Evolutionary conservation across 208 protist genomes (phyloP).

Genomic region (Trypanosoma mega): DNA sequence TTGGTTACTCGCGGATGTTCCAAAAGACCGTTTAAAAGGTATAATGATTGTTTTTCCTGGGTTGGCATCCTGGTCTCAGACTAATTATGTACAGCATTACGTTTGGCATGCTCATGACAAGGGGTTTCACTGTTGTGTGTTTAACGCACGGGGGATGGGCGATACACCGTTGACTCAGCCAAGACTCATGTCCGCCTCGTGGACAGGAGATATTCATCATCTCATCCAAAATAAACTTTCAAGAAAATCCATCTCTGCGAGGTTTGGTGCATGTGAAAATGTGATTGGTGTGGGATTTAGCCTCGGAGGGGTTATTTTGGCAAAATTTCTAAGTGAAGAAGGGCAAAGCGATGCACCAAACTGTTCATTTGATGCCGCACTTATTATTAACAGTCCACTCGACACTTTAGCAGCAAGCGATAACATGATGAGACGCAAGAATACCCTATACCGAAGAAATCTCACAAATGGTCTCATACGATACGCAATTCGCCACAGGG

Average conservation of each 20-base stretch:
- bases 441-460: constrained; percentile 52
- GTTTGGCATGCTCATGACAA: constrained; percentile 37
- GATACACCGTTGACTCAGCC: constrained; percentile 65
- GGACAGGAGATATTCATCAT: constrained; percentile 57
- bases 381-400: constrained; percentile 58
- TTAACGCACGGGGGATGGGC: constrained; percentile 70
- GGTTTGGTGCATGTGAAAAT: constrained; percentile 30
- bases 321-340: constrained; percentile 65
- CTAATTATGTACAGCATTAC: constrained; percentile 76
- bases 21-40: constrained; percentile 22
- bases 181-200: constrained; percentile 60
- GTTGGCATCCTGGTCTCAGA: constrained; percentile 65
- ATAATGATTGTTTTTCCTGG: constrained; percentile 70
- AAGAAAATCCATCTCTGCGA: constrained; percentile 23
- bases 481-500: constrained; percentile 47
- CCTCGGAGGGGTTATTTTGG: constrained; percentile 67
- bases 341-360: constrained; percentile 1
- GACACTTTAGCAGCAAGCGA: constrained; percentile 43
- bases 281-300: constrained; percentile 68
- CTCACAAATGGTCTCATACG: constrained; percentile 43
- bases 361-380: constrained; percentile 39
- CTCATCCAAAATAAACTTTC: constrained; percentile 23
- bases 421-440: constrained; percentile 26
- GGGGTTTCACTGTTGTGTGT: constrained; percentile 65
- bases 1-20: constrained; percentile 38